Conservation (phyloP, 495 filamentous ascomycete species). For the Podospora bellae-mahoneyi region DNA sequence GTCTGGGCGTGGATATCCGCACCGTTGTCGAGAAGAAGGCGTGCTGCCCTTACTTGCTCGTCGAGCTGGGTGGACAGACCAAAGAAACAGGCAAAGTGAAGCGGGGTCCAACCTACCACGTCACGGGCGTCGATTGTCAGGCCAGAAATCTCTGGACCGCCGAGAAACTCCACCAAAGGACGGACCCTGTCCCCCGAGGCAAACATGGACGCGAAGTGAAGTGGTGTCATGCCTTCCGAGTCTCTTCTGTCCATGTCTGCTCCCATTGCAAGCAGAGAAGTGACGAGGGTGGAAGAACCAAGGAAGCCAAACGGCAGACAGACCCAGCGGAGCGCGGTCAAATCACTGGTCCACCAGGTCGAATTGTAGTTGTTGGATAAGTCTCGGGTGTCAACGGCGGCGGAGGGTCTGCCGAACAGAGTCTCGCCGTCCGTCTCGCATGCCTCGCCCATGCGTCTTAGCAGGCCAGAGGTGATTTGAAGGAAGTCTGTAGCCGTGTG, state of each 20-base stretch:
- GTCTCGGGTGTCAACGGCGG: constrained; percentile 15
- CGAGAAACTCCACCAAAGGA: constrained; percentile 10
- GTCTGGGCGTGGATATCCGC: constrained; percentile 13
- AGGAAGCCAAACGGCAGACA: constrained; percentile 2
- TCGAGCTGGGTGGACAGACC: neutral
- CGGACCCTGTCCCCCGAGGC: neutral
- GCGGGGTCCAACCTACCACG: constrained; percentile 19
- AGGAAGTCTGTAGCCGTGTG: neutral
- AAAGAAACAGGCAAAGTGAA: constrained; percentile 25
- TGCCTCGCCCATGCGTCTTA: neutral
- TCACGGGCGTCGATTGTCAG: constrained; percentile 19
- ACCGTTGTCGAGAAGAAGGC: constrained; percentile 15
- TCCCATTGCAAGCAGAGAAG: constrained; percentile 12
- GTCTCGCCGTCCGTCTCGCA: neutral
- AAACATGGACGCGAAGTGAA: constrained; percentile 21
- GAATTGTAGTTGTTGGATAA: neutral
- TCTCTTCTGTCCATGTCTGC: constrained; percentile 15
- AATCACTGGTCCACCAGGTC: neutral
- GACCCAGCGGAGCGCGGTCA: constrained; percentile 12
- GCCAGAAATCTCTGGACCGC: constrained; percentile 11
- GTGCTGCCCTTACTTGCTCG: neutral
- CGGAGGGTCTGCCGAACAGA: neutral
- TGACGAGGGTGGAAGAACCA: neutral
- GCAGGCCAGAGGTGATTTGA: neutral
- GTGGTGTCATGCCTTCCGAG: constrained; percentile 11